Evolutionary conservation across 768 basidiomycete genomes (phyloP).

Genomic region (Lactarius vividus): DNA sequence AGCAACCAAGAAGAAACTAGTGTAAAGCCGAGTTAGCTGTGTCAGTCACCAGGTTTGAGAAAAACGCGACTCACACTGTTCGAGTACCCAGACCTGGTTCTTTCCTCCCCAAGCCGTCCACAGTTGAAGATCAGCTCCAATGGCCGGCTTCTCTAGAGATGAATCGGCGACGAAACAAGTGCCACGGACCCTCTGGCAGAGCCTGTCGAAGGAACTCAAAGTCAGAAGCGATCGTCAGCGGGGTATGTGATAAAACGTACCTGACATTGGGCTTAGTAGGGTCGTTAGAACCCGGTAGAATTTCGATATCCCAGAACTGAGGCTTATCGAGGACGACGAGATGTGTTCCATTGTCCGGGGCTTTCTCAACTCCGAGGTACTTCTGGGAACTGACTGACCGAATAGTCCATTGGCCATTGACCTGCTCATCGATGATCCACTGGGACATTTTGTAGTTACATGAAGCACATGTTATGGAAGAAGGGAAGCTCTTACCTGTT

Average conservation of each 20-base stretch:
- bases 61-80: background rate
- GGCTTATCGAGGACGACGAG: background rate
- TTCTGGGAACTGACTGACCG: background rate
- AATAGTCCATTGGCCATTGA: background rate
- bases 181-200: background rate
- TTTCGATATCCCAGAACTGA: background rate
- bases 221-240: background rate
- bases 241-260: background rate
- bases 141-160: background rate
- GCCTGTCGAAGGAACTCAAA: background rate
- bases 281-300: background rate
- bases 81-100: slow-evolving; percentile 2
- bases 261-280: background rate
- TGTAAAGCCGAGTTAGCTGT: background rate
- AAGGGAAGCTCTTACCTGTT: background rate
- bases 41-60: background rate
- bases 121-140: background rate
- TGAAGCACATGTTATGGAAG: background rate
- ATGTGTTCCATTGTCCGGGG: background rate
- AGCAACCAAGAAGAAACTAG: no score
- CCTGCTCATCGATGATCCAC: background rate
- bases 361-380: background rate
- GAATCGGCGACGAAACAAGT: background rate
- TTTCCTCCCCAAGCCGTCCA: background rate
- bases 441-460: background rate